phyloP scores from a whole-genome alignment of 106 monocot genomes.

The Acanthochlamys bracteata region DNA sequence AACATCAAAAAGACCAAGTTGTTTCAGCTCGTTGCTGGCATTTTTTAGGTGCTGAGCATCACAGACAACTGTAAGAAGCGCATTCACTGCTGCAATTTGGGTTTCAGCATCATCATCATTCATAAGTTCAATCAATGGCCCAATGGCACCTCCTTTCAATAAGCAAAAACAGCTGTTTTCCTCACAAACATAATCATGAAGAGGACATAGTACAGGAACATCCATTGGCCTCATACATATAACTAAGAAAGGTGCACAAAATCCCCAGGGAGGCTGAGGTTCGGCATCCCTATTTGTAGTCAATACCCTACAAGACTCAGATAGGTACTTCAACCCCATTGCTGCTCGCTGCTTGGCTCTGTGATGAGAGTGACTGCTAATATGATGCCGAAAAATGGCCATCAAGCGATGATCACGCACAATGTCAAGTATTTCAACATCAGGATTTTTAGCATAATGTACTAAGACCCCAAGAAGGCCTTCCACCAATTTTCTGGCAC shows the following conservation, averaged over 20 bases:
- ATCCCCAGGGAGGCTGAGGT: constrained; percentile 25
- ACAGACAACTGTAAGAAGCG: constrained; percentile 23
- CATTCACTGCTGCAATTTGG: constrained; percentile 43
- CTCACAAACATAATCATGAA: constrained; percentile 23
- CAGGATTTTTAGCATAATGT: constrained; percentile 27
- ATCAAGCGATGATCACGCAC: constrained; percentile 33
- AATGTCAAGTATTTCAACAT: constrained; percentile 21
- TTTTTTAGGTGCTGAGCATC: constrained; percentile 22
- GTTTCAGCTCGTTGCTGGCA: constrained; percentile 18
- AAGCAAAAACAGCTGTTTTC: constrained; percentile 35
- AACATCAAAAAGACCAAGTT: constrained; percentile 27
- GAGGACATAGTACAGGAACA: constrained; percentile 15
- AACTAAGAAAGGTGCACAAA: constrained; percentile 21
- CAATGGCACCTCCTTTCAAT: constrained; percentile 29
- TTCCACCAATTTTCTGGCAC: constrained; percentile 20
- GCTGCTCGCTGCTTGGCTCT: constrained; percentile 29
- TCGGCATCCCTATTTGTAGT: constrained; percentile 6
- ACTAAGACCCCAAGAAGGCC: constrained; percentile 41
- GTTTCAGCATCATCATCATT: constrained; percentile 27
- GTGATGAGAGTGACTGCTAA: constrained; percentile 16
- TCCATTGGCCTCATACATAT: constrained; percentile 22
- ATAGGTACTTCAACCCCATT: constrained; percentile 37
- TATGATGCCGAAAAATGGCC: constrained; percentile 23
- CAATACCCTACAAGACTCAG: constrained; percentile 15
- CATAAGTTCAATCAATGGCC: constrained; percentile 33